phyloP scores from a whole-genome alignment of 768 basidiomycete species.

The Termitomyces heimii region DNA sequence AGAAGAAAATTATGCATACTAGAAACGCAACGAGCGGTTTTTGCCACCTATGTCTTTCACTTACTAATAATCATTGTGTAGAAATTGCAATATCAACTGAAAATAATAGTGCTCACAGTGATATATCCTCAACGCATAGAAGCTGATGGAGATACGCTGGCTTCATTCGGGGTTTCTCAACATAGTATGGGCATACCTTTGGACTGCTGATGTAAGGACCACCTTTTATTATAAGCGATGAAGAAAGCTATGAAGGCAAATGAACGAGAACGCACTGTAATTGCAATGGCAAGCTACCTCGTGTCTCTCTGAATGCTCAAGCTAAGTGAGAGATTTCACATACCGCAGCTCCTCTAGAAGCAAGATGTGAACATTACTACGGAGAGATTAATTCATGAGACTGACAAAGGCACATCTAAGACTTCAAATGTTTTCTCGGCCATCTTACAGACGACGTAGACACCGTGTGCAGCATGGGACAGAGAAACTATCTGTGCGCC shows the following conservation, averaged over 20 bases:
- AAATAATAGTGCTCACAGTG: not conserved
- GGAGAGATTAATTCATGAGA: not conserved
- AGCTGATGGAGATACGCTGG: not conserved
- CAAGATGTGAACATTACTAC: not conserved
- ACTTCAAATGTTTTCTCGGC: not conserved
- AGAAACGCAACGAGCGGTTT: not conserved
- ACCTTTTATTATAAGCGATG: not conserved
- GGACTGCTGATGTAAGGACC: not conserved
- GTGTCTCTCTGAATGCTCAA: not conserved
- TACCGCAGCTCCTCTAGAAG: not conserved
- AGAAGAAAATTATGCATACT: not conserved
- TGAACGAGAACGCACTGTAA: not conserved
- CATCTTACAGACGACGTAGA: not conserved
- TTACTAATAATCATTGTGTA: not conserved
- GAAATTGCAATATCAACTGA: not conserved
- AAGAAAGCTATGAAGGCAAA: not conserved
- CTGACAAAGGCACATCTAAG: not conserved
- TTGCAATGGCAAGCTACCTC: not conserved
- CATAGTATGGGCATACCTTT: not conserved
- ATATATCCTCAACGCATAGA: not conserved
- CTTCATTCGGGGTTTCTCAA: not conserved
- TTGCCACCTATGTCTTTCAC: not conserved
- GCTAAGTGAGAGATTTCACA: not conserved
- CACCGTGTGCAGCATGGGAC: not conserved
- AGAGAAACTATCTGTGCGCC: not conserved